Conservation (phyloP, 805 yeast species). For the Candida dajiaensis region DNA sequence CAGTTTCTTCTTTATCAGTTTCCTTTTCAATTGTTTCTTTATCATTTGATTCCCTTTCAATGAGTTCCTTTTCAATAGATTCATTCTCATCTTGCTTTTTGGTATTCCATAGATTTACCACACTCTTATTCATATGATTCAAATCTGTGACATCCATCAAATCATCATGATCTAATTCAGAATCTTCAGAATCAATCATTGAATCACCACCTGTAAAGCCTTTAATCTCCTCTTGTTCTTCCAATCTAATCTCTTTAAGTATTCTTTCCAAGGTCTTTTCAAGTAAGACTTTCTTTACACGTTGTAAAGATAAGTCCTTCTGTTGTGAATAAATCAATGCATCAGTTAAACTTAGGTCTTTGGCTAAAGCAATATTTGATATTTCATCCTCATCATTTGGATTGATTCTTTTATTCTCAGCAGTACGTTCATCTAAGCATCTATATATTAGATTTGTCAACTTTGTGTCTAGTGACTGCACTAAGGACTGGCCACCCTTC, state of each 20-base stretch:
- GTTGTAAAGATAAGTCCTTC: conserved; percentile 58
- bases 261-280: conserved; percentile 61
- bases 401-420: conserved; percentile 30
- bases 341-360: conserved; percentile 46
- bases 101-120: conserved; percentile 64
- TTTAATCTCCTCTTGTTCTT: conserved; percentile 49
- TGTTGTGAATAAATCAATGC: conserved; percentile 53
- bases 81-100: conserved; percentile 13
- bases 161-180: conserved; percentile 32
- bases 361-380: conserved; percentile 51
- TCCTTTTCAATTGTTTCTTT: conserved; percentile 1
- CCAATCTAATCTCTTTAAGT: conserved; percentile 47
- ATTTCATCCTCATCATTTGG: conserved; percentile 27
- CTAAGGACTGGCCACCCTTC: conserved; percentile 20
- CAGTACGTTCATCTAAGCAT: conserved; percentile 55
- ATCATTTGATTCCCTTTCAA: too few relatives aligned
- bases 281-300: conserved; percentile 62
- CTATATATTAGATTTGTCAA: conserved; percentile 49
- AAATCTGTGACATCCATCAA: conserved; percentile 61
- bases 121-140: conserved; percentile 71
- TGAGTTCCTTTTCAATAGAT: background rate
- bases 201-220: conserved; percentile 19
- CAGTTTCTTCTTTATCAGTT: conserved; percentile 9
- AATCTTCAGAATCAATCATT: conserved; percentile 21
- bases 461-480: conserved; percentile 44